Base-by-base conservation (phyloP, 495 filamentous ascomycete species). In the Massariosphaeria phaeospora region DNA sequence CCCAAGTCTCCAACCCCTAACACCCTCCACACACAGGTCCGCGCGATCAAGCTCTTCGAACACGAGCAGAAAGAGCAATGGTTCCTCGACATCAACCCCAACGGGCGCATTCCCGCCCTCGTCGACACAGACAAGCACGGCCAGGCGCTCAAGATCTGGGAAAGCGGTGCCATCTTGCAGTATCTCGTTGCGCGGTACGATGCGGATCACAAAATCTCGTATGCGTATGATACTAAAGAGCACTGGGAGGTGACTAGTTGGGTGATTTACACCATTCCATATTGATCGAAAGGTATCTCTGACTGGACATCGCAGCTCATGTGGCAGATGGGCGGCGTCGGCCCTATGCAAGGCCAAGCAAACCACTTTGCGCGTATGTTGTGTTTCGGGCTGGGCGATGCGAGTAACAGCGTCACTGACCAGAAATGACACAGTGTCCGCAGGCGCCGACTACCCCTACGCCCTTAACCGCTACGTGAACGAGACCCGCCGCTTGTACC, bases 51-150 rank as follows among this genome's bases (percentile, higher is more conserved):
- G 20, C 75, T 96, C 36, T 68, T 64, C 58, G 86, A 85, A 62
- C 85, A 89, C 60, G 73, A 67, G 6, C 91, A 96, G 63, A 96
- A 93, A 62, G 80, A 91, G 52, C 76, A 72, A 1, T 94, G 87
- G 87, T 96, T 91, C 74, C 78, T 95, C 36, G 82, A 81, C 31
- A 93, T 96, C 69, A 95, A 95, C 72, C 91, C 91, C 48, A 95
- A 96, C 66, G 91, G 91, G 61, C 88, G 91, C 52, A 95, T 96
- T 61, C 91, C 91, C 15, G 91, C 91, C 13, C 61, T 96, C 20
- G 90, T 85, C 21, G 91, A 96, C 67, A 57, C 52, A 12, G 69
- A 76, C 36, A 67, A 68, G 34, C 84, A 93, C 66, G 88, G 89
- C 50, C 74, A 85, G 61, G 71, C 73, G 27, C 89, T 95, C 69